Percentiles rank a stretch among this genome's conserved stretches.
Conservation (phyloP, 2,329 filamentous ascomycete species). For the Dothidotthia symphoricarpi region DNA sequence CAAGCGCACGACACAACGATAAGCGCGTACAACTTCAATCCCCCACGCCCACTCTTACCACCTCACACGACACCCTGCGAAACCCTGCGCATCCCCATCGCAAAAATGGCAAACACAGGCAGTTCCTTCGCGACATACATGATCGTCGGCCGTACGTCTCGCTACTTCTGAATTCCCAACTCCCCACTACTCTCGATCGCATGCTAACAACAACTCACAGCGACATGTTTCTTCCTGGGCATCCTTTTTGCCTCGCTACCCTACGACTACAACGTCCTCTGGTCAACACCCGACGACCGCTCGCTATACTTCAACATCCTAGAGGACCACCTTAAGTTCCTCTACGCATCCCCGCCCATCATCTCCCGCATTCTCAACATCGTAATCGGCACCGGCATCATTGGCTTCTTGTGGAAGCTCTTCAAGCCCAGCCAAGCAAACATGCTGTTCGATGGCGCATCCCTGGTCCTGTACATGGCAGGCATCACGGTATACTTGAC, state of each 20-base stretch:
- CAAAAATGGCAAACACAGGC: conserved; percentile 27
- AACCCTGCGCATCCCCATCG: conserved; percentile 7
- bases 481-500: conserved; percentile 90
- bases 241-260: conserved; percentile 96
- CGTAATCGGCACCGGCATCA: conserved; percentile 80
- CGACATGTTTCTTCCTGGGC: conserved; percentile 93
- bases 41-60: conserved; percentile 13
- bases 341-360: conserved; percentile 86
- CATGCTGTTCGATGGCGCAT: conserved; percentile 84
- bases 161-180: conserved; percentile 1
- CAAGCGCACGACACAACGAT: conserved; percentile 15
- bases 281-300: conserved; percentile 65
- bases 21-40: conserved; percentile 20
- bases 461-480: conserved; percentile 72
- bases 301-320: conserved; percentile 76
- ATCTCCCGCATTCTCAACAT: conserved; percentile 94
- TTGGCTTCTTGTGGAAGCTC: conserved; percentile 89
- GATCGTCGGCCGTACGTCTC: conserved; percentile 83
- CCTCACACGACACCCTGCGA: conserved; percentile 3
- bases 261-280: conserved; percentile 90
- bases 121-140: conserved; percentile 90
- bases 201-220: conserved; percentile 29
- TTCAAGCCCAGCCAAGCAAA: conserved; percentile 93
- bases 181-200: not conserved
- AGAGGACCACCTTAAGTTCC: conserved; percentile 84